Evolutionary conservation across 2,329 filamentous ascomycete species (phyloP), one percentile per base, ranked within the genome.

Genomic region (Ophiostoma sp.): DNA sequence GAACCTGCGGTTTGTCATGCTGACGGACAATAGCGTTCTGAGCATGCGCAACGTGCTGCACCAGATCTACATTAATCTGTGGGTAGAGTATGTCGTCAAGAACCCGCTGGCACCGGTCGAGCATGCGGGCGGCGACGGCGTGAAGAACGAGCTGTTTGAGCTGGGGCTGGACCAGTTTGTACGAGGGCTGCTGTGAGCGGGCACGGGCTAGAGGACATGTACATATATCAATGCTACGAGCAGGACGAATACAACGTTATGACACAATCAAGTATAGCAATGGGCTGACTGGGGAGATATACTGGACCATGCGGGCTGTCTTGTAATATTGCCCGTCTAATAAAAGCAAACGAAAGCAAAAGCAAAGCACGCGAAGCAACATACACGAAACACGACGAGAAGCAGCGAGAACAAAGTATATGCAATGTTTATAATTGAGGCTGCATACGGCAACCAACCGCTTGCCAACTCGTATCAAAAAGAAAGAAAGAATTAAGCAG

Each of bases 31-130:
- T 52, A 90, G 88, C 74, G 91, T 92, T 71, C 87, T 91, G 74
- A 97, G 93, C 80, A 94, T 99, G 88, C 88, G 94, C 64, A 93
- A 96, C 76, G 94, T 96, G 31, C 81, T 99, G 76, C 94, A 99
- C 79, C 95, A 99, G 84, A 97, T 99, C 73, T 99, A 97, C 80
- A 96, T 97, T 71, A 98, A 96, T 79, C 86, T 98, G 33, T 99
- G 95, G 82, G 94, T 99, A 23, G 95, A 99, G 82, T 99, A 95
- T 76, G 91, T 91, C 60, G 87, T 90, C 74, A 91, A 91, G 79
- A 91, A 91, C 74, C 89, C 89, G 1, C 79, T 91, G 52, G 83
- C 88, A 4, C 88, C 89, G 1, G 86, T 89, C 67, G 89, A 91
- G 78, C 89, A 91, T 79, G 86, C 86, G 75, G 86, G 86, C 54